These are phyloP conservation scores for Aspergillus niger DNA, from an alignment of 2,329 filamentous ascomycete species.

Conservation along the genomic window DNA sequence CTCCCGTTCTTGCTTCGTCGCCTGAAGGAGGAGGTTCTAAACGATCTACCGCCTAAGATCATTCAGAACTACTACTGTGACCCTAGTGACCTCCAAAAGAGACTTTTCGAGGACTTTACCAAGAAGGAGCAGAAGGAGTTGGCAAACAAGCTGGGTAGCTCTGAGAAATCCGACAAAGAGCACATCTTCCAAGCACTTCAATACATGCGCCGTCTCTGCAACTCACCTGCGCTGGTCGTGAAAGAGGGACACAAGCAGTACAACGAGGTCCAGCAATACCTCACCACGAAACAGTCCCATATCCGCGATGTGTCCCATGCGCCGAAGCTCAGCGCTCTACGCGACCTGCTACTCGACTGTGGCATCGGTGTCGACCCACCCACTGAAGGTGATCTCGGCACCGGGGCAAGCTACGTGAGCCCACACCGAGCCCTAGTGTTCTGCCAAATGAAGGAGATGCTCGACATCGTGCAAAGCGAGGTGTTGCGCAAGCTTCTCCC, in stretches of 20 bases:
- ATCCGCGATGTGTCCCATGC: constrained; percentile 86
- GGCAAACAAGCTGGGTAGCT: constrained; percentile 76
- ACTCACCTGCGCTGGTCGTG: constrained; percentile 93
- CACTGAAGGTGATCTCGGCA: constrained; percentile 56
- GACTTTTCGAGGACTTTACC: constrained; percentile 93
- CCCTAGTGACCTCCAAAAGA: constrained; percentile 89
- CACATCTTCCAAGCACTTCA: constrained; percentile 99
- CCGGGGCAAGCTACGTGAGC: constrained; percentile 77
- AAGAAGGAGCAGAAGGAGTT: constrained; percentile 91
- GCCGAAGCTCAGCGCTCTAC: constrained; percentile 85
- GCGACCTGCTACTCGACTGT: constrained; percentile 95
- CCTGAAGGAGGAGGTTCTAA: constrained; percentile 94
- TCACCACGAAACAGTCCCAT: constrained; percentile 75
- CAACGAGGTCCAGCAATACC: constrained; percentile 78
- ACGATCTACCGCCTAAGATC: constrained; percentile 96
- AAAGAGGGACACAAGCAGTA: constrained; percentile 92
- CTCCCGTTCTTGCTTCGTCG: constrained; percentile 93
- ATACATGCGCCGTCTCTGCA: constrained; percentile 99
- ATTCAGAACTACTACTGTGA: constrained; percentile 99
- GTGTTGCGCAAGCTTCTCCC: constrained; percentile 90
- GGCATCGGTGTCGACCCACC: constrained; percentile 79
- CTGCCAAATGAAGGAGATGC: constrained; percentile 99
- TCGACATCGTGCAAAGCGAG: constrained; percentile 96
- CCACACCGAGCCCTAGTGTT: constrained; percentile 95
- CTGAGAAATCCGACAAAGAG: constrained; percentile 91